Conservation (phyloP, 768 basidiomycete genomes). For the Postia placenta region DNA sequence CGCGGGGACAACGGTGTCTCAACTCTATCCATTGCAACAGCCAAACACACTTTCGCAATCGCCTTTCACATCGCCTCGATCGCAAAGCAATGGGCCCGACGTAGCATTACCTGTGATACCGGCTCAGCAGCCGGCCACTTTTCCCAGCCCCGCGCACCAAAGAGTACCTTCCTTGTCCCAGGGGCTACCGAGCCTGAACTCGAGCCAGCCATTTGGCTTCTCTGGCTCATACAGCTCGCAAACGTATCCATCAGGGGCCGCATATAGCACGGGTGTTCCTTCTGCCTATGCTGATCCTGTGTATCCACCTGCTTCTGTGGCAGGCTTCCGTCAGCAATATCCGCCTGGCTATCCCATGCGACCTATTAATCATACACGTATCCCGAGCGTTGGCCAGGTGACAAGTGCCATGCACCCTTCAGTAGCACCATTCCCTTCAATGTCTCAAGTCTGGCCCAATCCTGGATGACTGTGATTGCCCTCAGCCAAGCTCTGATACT, state of each 20-base stretch:
- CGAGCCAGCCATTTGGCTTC: constrained; percentile 4
- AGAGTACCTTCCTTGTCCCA: constrained; percentile 2
- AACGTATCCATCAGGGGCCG: constrained; percentile 4
- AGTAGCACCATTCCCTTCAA: not conserved
- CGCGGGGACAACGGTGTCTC: constrained; percentile 4
- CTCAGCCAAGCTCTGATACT: too few relatives aligned
- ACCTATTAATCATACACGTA: not conserved
- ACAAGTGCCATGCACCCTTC: not conserved
- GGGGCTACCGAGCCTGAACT: constrained; percentile 7
- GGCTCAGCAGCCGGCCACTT: constrained; percentile 7
- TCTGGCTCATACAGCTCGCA: constrained; percentile 10
- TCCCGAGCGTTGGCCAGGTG: not conserved
- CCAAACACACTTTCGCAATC: not conserved
- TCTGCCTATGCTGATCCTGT: constrained; percentile 13
- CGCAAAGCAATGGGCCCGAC: not conserved
- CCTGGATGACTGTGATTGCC: constrained; percentile 1
- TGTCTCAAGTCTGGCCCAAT: constrained; percentile 2
- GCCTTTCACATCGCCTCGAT: not conserved
- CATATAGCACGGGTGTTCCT: constrained; percentile 14
- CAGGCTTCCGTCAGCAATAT: not conserved
- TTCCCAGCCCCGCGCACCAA: constrained; percentile 5
- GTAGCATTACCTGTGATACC: not conserved
- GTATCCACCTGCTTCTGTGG: constrained; percentile 4
- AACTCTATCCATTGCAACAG: not conserved
- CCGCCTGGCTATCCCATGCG: not conserved